Conservation (phyloP, 768 basidiomycete genomes). For the Mycena epipterygia region DNA sequence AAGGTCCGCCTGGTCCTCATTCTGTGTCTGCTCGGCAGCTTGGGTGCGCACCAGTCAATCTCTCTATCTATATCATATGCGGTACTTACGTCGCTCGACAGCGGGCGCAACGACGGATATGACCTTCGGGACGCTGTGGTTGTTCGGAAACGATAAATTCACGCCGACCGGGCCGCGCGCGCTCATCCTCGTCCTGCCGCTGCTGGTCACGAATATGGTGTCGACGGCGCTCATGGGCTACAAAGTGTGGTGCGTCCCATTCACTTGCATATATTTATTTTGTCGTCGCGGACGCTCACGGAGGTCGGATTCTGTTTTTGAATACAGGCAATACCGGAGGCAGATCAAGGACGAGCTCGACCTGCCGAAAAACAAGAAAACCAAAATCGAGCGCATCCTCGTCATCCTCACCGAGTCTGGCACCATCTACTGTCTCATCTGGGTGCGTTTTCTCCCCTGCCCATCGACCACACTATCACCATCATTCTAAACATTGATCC, state of each 20-base stretch:
- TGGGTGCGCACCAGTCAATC: slow-evolving; percentile 6
- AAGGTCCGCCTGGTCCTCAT: slow-evolving; percentile 26
- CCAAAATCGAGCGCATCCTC: slow-evolving; percentile 31
- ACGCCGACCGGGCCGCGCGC: slow-evolving; percentile 4
- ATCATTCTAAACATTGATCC: neutral
- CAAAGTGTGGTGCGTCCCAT: slow-evolving; percentile 2
- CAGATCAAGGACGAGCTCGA: slow-evolving; percentile 20
- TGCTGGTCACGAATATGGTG: slow-evolving; percentile 12
- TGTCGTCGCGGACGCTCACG: no score
- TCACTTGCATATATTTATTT: neutral
- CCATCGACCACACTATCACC: neutral
- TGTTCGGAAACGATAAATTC: slow-evolving; percentile 9
- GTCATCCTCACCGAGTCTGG: slow-evolving; percentile 37
- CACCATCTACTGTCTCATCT: slow-evolving; percentile 32
- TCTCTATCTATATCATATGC: no score
- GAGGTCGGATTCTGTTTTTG: no score
- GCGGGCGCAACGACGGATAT: neutral
- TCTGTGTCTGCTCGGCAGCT: slow-evolving; percentile 28
- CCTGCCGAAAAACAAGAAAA: slow-evolving; percentile 7
- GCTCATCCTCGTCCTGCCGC: slow-evolving; percentile 13
- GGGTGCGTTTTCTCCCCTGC: slow-evolving; percentile 23
- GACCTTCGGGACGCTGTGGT: slow-evolving; percentile 16
- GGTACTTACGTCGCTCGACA: no score
- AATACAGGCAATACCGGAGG: slow-evolving; percentile 7
- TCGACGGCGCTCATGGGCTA: slow-evolving; percentile 7